These are phyloP conservation scores for Ceratocystis variospora DNA, from an alignment of 2,329 filamentous ascomycete species.

Conservation along the genomic window DNA sequence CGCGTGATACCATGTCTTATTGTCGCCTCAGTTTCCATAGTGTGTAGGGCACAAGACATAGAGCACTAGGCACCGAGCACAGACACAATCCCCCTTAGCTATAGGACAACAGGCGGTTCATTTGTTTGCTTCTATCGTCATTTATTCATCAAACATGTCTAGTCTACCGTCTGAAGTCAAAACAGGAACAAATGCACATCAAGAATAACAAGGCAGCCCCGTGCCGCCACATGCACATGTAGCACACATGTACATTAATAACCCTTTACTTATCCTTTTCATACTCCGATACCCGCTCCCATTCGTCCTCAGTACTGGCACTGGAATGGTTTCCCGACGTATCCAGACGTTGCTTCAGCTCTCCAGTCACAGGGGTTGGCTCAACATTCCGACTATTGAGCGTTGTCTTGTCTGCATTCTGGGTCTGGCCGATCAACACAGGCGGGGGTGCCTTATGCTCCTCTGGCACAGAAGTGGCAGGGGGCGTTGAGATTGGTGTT, in stretches of 20 bases:
- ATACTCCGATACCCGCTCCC: constrained; percentile 82
- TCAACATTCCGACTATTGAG: constrained; percentile 28
- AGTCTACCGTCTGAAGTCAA: neutral
- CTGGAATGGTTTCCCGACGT: constrained; percentile 39
- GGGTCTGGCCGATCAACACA: neutral
- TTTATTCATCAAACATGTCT: neutral
- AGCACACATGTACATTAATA: neutral
- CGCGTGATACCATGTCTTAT: no score
- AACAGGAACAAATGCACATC: neutral
- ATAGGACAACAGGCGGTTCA: neutral
- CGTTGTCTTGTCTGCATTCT: neutral
- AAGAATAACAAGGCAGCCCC: neutral
- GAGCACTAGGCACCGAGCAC: no score
- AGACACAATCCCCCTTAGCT: no score
- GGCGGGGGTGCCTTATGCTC: neutral
- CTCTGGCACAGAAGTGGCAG: constrained; percentile 17
- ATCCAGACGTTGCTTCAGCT: constrained; percentile 36
- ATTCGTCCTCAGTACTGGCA: constrained; percentile 82
- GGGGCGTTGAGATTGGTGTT: neutral
- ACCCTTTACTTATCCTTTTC: constrained; percentile 41
- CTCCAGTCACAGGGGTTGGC: constrained; percentile 30
- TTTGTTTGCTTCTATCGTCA: neutral
- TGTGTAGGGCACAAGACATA: no score
- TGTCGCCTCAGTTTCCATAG: no score
- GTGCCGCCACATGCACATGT: neutral